phyloP scores from a whole-genome alignment of 2,329 filamentous ascomycete species.

The Beauveria sp. region DNA sequence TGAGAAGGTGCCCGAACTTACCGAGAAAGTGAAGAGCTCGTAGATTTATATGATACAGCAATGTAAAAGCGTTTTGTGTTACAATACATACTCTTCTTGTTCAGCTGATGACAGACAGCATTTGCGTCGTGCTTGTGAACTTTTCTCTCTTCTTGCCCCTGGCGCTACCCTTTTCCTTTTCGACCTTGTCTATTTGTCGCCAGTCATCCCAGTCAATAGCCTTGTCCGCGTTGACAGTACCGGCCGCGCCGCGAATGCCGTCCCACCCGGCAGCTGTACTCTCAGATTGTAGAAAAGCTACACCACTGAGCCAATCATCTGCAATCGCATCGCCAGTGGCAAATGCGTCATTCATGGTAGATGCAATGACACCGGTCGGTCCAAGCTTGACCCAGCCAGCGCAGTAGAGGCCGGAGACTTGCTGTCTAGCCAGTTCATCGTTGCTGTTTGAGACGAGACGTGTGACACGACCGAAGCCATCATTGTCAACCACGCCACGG shows the following conservation, averaged over 20 bases:
- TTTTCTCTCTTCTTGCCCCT: slow-evolving; percentile 75
- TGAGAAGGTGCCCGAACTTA: slow-evolving; percentile 90
- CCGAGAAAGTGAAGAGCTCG: slow-evolving; percentile 76
- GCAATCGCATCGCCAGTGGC: slow-evolving; percentile 76
- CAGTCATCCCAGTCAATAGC: slow-evolving; percentile 79
- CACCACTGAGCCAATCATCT: slow-evolving; percentile 58
- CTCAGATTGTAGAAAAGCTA: slow-evolving; percentile 29
- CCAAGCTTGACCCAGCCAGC: slow-evolving; percentile 95
- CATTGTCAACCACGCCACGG: slow-evolving; percentile 74
- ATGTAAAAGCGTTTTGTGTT: slow-evolving; percentile 18
- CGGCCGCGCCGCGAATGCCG: slow-evolving; percentile 55
- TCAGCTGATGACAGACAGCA: slow-evolving; percentile 45
- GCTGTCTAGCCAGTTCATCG: slow-evolving; percentile 31
- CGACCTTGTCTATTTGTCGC: slow-evolving; percentile 71
- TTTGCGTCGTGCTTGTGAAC: slow-evolving; percentile 49
- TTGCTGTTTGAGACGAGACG: slow-evolving; percentile 26
- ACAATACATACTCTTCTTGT: slow-evolving; percentile 14
- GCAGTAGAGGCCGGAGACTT: slow-evolving; percentile 70
- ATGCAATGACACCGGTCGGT: slow-evolving; percentile 90
- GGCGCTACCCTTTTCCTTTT: slow-evolving; percentile 56
- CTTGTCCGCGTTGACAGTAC: slow-evolving; percentile 43
- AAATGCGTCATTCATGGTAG: slow-evolving; percentile 93
- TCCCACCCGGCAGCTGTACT: slow-evolving; percentile 58
- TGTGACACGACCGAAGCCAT: slow-evolving; percentile 65
- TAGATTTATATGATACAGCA: slow-evolving; percentile 20